These are phyloP conservation scores for Prunus mongolica DNA, from an alignment of 306 rosid genomes.

Conservation along the genomic window DNA sequence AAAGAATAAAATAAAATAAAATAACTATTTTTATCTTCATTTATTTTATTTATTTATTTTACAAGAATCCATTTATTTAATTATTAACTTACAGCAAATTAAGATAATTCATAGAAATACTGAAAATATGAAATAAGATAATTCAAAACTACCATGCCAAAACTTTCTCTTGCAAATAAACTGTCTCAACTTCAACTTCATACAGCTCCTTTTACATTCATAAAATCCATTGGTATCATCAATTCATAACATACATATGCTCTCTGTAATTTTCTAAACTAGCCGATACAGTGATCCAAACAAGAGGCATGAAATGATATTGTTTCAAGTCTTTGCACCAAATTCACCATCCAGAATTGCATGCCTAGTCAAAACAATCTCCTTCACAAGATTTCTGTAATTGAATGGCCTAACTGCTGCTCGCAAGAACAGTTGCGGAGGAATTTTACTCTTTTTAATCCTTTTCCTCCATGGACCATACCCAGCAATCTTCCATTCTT, in stretches of 20 bases:
- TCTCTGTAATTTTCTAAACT: neutral
- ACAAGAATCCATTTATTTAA: too few relatives aligned
- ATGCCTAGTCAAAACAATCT: constrained; percentile 85
- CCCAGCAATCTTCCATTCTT: constrained; percentile 81
- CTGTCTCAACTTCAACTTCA: neutral
- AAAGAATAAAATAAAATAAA: too few relatives aligned
- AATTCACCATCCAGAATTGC: constrained; percentile 93
- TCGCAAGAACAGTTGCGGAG: constrained; percentile 74
- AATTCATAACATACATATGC: neutral
- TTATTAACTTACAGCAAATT: too few relatives aligned
- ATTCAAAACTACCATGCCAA: neutral
- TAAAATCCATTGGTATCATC: neutral
- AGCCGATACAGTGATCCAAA: neutral
- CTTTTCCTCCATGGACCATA: constrained; percentile 78
- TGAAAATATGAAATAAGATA: too few relatives aligned
- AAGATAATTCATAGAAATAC: too few relatives aligned
- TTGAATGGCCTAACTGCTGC: constrained; percentile 72
- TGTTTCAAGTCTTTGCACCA: constrained; percentile 25
- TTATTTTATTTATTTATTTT: too few relatives aligned
- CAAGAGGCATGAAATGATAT: neutral
- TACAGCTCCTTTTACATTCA: too few relatives aligned
- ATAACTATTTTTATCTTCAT: too few relatives aligned
- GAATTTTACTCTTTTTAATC: constrained; percentile 71
- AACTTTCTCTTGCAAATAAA: neutral
- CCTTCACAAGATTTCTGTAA: constrained; percentile 83